Conservation (phyloP, 2,329 filamentous ascomycete genomes). For the Cladophialophora yegresii region DNA sequence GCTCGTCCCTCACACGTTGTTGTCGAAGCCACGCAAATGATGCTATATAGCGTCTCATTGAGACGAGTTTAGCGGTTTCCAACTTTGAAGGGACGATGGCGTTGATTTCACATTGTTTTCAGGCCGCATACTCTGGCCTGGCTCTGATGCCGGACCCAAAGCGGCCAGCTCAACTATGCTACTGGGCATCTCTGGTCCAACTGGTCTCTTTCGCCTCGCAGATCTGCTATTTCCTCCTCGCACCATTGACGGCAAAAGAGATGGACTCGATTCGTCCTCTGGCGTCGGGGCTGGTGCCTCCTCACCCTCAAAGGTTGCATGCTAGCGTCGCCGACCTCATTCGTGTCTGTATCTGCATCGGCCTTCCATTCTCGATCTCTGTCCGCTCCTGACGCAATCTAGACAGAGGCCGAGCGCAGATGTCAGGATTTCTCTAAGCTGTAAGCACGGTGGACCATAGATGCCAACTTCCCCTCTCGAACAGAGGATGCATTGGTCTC, state of each 20-base stretch:
- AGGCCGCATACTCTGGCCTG: not conserved
- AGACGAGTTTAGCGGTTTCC: not conserved
- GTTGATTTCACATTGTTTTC: not conserved
- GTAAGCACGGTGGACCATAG: not conserved
- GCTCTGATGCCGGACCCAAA: not conserved
- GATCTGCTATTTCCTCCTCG: not conserved
- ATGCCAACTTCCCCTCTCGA: not conserved
- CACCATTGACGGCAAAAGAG: not conserved
- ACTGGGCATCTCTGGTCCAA: not conserved
- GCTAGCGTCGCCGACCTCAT: not conserved
- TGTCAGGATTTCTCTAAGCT: not conserved
- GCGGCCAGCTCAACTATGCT: not conserved
- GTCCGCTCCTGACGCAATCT: constrained; percentile 5
- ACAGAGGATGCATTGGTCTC: not conserved
- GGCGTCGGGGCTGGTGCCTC: not conserved
- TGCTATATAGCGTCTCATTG: not conserved
- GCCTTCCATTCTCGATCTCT: constrained; percentile 3
- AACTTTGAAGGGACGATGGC: not conserved
- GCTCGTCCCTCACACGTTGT: not conserved
- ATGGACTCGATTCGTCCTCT: not conserved
- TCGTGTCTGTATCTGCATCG: constrained; percentile 2
- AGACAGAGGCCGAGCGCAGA: constrained; percentile 3
- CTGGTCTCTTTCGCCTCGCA: not conserved
- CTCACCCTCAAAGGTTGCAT: not conserved
- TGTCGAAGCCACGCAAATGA: not conserved